Conservation (phyloP, 768 basidiomycete species). For the Mrakia frigida region DNA sequence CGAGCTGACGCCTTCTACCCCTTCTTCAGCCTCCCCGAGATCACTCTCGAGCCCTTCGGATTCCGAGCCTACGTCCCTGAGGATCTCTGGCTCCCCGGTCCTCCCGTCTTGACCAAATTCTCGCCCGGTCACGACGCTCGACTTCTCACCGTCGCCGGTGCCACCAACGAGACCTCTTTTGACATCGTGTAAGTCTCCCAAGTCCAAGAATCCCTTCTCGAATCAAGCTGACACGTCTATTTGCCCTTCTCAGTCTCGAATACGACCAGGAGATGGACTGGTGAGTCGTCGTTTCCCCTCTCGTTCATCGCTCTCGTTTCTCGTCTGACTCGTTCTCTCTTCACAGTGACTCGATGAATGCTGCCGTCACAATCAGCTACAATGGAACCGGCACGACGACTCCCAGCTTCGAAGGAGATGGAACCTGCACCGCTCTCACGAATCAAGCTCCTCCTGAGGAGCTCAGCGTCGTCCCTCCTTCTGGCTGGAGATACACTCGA, state of each 20-base stretch:
- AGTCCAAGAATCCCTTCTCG: background rate
- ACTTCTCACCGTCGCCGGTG: constrained; percentile 49
- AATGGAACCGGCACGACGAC: constrained; percentile 55
- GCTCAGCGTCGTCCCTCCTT: constrained; percentile 54
- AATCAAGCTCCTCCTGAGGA: constrained; percentile 1
- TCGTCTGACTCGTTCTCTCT: background rate
- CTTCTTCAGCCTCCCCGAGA: constrained; percentile 50
- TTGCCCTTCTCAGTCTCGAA: constrained; percentile 51
- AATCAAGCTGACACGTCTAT: background rate
- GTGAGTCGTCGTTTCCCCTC: background rate
- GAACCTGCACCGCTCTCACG: background rate
- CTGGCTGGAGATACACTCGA: constrained; percentile 67
- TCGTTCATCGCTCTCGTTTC: background rate
- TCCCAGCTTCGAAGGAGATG: constrained; percentile 50
- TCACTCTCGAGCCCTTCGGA: constrained; percentile 68
- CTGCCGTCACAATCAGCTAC: constrained; percentile 61
- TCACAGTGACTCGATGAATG: constrained; percentile 55
- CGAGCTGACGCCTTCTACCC: too few species aligned
- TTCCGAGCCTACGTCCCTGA: constrained; percentile 78
- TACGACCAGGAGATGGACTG: constrained; percentile 72
- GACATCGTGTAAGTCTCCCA: constrained; percentile 49
- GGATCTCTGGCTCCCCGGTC: constrained; percentile 53
- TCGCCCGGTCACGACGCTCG: constrained; percentile 81
- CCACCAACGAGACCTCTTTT: constrained; percentile 56
- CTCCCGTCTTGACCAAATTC: constrained; percentile 59